Conservation (phyloP, 208 protist species). For the Balamuthia mandrillaris region DNA sequence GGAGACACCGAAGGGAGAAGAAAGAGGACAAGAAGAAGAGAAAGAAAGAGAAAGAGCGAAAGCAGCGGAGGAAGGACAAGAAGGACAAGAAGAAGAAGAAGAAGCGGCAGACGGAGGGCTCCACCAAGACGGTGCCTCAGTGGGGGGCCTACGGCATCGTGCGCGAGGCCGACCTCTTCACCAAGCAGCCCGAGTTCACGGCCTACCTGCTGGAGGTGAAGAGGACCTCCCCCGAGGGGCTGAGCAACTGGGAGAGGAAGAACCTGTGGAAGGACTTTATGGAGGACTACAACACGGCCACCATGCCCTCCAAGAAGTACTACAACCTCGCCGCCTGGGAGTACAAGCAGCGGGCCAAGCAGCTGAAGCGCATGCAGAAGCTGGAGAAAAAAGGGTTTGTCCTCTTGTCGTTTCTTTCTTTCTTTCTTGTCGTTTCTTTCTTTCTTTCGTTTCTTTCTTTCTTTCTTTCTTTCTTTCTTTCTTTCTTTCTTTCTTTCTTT, state of each 20-base stretch:
- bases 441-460: neutral
- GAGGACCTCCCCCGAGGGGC: neutral
- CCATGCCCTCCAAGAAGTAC: constrained; percentile 18
- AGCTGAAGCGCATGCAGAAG: neutral
- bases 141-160: neutral
- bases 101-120: too few relatives aligned
- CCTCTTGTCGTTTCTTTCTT: neutral
- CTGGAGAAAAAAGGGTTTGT: neutral
- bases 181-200: constrained; percentile 34
- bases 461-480: too few relatives aligned
- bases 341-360: neutral
- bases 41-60: neutral
- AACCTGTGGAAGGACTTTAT: constrained; percentile 1
- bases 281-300: constrained; percentile 40
- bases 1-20: too few relatives aligned
- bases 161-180: neutral
- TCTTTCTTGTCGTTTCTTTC: neutral
- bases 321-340: constrained; percentile 37
- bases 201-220: constrained; percentile 20
- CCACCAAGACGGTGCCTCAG: neutral
- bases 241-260: neutral
- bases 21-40: constrained; percentile 1
- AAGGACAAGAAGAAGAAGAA: too few relatives aligned
- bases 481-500: neutral
- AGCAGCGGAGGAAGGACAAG: neutral